Evolutionary conservation across 1,284 basidiomycete genomes (phyloP), one percentile per base, ranked within the genome.

Genomic region (Lentinus polychrous): DNA sequence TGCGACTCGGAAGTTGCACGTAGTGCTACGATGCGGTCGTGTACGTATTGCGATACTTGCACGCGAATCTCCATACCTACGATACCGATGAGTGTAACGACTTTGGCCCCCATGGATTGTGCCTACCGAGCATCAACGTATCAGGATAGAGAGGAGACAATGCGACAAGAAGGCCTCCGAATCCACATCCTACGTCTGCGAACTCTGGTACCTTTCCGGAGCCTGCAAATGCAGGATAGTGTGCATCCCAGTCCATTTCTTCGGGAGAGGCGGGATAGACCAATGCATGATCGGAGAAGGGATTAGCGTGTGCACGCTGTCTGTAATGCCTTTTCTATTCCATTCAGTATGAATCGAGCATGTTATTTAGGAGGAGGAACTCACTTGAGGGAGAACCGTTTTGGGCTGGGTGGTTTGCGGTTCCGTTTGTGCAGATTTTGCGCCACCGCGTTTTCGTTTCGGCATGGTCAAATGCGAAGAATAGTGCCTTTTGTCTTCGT

Each of bases 151-250:
- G 70, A 4, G 94, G 93, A 0, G 94, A 93, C 20, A 99, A 80
- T 7, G 89, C 74, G 60, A 96, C 90, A 50, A 97, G 72, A 37
- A 99, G 78, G 6, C 96, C 96, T 14, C 96, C 96, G 61, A 99
- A 99, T 35, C 96, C 96, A 66, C 96, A 99, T 0, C 96, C 96
- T 18, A 99, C 83, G 67, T 99, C 96, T 2, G 92, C 95, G 63
- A 95, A 96, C 68, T 95, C 93, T 33, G 96, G 94, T 11, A 71
- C 69, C 62, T 84, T 83, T 18, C 70, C 73, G 4, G 76, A 65
- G 38, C 59, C 68, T 17, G 73, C 66, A 64, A 83, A 87, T 33
- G 78, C 75, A 2, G 95, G 95, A 67, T 86, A 99, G 67, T 96
- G 91, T 14, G 71, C 67, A 8, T 74, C 69, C 94, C 94, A 97